A percentile compares a stretch with the other conserved stretches of the same genome.
Evolutionary conservation across 129 eudicot genomes (phyloP).

Genomic region (Erigeron canadensis): DNA sequence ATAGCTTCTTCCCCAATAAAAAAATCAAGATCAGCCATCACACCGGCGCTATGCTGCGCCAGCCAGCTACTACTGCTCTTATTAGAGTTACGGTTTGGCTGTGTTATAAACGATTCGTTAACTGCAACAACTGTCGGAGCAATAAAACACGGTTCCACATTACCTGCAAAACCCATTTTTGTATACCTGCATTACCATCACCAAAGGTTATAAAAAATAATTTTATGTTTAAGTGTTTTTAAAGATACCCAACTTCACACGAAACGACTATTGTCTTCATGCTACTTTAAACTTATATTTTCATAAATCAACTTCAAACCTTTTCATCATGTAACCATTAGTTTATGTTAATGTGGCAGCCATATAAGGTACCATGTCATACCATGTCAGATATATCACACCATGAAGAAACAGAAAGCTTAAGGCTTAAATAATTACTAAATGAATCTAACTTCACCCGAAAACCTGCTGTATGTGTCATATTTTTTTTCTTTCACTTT

Average conservation of each 20-base stretch:
- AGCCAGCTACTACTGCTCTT: constrained; percentile 73
- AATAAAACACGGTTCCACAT: constrained; percentile 87
- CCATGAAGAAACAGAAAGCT: too few relatives aligned
- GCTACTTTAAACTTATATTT: neutral
- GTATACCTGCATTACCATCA: constrained; percentile 62
- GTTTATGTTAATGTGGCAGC: neutral
- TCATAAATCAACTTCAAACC: neutral
- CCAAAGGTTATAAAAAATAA: neutral
- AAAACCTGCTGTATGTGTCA: too few relatives aligned
- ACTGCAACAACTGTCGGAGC: constrained; percentile 85
- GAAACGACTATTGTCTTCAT: neutral
- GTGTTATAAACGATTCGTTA: constrained; percentile 80
- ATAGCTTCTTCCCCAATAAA: constrained; percentile 85
- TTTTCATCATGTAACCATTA: neutral
- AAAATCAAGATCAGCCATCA: constrained; percentile 99
- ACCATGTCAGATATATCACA: too few relatives aligned
- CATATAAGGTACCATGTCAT: neutral
- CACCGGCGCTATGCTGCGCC: constrained; percentile 88
- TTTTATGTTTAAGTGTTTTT: neutral
- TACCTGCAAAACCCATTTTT: constrained; percentile 97
- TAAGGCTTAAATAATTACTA: too few relatives aligned
- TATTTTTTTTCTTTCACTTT: too few relatives aligned
- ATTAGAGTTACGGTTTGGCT: constrained; percentile 48
- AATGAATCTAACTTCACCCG: too few relatives aligned
- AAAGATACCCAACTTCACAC: neutral